Percentiles rank a stretch among this genome's conserved stretches.
Conservation (phyloP, 495 filamentous ascomycete genomes). For the Melanomma pulvis-pyrius region DNA sequence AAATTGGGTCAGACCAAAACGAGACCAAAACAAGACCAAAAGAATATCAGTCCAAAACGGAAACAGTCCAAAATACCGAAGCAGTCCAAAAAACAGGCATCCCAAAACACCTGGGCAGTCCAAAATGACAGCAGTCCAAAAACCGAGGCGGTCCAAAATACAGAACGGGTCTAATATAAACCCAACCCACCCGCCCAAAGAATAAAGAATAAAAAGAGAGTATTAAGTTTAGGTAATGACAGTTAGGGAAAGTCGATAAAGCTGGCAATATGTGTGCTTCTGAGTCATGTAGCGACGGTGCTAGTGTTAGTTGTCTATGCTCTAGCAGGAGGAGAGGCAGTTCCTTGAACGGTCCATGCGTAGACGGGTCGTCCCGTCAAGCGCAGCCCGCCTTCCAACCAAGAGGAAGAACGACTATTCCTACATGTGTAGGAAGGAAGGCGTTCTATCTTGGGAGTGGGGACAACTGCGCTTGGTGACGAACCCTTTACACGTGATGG, state of each 20-base stretch:
- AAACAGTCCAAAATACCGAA: no score
- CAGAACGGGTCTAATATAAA: no score
- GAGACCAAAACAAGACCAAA: no score
- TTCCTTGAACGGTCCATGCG: background rate
- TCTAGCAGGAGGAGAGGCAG: background rate
- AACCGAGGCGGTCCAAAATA: no score
- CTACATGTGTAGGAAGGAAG: constrained; percentile 22
- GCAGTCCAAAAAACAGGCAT: no score
- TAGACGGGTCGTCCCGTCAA: background rate
- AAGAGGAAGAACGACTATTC: constrained; percentile 28
- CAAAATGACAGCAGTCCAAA: no score
- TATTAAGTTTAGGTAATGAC: background rate
- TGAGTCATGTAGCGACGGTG: background rate
- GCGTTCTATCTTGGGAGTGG: constrained; percentile 23
- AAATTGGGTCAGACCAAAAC: background rate
- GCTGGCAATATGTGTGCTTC: no score
- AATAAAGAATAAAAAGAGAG: no score
- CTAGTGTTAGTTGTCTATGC: background rate
- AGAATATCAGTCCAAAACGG: no score
- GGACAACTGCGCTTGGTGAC: constrained; percentile 20
- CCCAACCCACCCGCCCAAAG: no score
- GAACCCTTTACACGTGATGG: background rate
- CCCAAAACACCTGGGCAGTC: no score
- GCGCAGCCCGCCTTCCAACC: constrained; percentile 29
- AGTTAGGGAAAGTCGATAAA: background rate